A percentile compares a stretch with the other conserved stretches of the same genome.
Evolutionary conservation across 305 asterid genomes (phyloP).

Genomic region (Fraxinus velutina): DNA sequence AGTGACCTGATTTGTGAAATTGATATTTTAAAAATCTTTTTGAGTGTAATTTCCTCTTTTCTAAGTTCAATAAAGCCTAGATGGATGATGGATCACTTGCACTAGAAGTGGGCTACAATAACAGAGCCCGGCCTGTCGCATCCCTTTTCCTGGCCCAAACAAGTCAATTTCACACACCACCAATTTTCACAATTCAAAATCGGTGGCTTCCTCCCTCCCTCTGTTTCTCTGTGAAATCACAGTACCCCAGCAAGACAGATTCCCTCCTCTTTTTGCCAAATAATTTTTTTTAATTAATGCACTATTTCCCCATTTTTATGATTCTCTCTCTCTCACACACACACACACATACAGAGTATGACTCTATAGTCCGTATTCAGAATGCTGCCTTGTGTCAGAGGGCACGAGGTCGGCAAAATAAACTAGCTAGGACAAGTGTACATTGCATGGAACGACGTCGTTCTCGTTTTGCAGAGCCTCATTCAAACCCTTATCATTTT

Average conservation of each 20-base stretch:
- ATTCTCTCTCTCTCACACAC: not conserved
- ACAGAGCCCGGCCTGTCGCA: not conserved
- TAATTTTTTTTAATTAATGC: too few relatives aligned
- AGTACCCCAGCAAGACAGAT: conserved; percentile 31
- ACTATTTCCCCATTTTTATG: not conserved
- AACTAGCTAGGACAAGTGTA: conserved; percentile 5
- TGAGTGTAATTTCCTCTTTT: too few relatives aligned
- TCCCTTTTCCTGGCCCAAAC: not conserved
- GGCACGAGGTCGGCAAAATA: conserved; percentile 27
- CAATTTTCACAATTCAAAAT: not conserved
- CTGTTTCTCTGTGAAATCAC: conserved; percentile 34
- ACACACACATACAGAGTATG: not conserved
- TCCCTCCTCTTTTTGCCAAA: conserved; percentile 17
- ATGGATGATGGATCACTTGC: not conserved
- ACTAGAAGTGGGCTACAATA: not conserved
- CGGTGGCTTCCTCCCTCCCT: not conserved
- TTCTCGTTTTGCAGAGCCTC: conserved; percentile 4
- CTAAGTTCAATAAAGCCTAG: not conserved
- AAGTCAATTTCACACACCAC: not conserved
- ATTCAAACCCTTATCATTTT: not conserved
- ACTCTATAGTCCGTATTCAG: not conserved
- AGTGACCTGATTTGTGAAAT: too few relatives aligned
- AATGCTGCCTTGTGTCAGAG: conserved; percentile 33
- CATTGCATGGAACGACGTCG: conserved; percentile 32
- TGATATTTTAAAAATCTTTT: too few relatives aligned